A percentile compares a stretch with the other conserved stretches of the same genome.
phyloP scores from a whole-genome alignment of 345 rosid genomes.

The Tarenaya hassleriana region DNA sequence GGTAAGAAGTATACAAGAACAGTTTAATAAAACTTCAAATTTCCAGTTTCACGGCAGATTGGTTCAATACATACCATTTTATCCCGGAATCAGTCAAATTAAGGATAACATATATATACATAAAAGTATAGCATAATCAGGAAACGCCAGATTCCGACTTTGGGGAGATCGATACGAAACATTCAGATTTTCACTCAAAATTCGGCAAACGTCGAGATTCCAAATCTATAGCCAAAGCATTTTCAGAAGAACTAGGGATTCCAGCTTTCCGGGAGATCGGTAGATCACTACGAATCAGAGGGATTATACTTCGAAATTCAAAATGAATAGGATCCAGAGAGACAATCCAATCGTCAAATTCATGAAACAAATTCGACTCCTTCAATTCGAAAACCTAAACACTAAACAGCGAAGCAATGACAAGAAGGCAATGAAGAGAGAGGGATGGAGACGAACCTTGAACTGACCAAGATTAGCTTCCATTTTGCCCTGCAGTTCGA shows the following conservation, averaged over 20 bases:
- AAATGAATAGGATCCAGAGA: not conserved
- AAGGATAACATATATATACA: no score
- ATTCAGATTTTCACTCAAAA: not conserved
- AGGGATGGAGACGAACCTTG: constrained; percentile 35
- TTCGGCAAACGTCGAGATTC: not conserved
- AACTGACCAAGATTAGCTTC: constrained; percentile 35
- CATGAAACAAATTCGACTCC: not conserved
- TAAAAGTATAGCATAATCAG: constrained; percentile 1
- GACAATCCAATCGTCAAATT: not conserved
- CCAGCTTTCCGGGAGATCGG: not conserved
- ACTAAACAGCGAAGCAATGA: not conserved
- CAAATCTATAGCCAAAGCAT: not conserved
- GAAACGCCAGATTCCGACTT: not conserved
- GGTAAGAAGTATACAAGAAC: not conserved
- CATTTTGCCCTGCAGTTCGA: constrained; percentile 27
- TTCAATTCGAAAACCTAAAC: not conserved
- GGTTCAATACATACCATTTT: no score
- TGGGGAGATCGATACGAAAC: not conserved
- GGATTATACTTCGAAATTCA: not conserved
- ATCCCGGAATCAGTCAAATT: no score
- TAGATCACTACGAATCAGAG: no score
- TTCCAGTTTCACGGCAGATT: not conserved
- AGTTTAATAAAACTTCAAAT: not conserved
- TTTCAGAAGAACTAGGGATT: not conserved
- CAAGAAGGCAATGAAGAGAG: not conserved